These are phyloP conservation scores for Rhytidiadelphus loreus DNA, from an alignment of 225 moss, liverwort and hornwort genomes.

Conservation along the genomic window DNA sequence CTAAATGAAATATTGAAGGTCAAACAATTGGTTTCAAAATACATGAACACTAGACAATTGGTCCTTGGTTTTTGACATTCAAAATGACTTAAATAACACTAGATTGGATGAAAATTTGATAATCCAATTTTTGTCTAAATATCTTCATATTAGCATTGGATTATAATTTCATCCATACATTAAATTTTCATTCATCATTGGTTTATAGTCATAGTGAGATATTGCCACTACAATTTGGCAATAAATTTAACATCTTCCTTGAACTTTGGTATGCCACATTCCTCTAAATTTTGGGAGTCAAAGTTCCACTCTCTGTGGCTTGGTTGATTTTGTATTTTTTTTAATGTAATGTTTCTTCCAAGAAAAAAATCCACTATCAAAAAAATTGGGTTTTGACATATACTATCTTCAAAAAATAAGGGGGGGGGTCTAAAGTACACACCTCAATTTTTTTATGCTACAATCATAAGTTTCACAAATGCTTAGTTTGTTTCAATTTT, in stretches of 20 bases:
- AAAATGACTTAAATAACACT: neutral
- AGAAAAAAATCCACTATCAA: too few relatives aligned
- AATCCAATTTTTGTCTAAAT: neutral
- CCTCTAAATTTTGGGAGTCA: neutral
- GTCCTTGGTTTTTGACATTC: neutral
- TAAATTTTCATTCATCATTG: neutral
- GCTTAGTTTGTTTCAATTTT: neutral
- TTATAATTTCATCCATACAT: neutral
- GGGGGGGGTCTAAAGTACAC: neutral
- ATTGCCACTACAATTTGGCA: neutral
- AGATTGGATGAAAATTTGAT: neutral
- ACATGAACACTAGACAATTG: neutral
- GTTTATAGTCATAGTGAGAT: neutral
- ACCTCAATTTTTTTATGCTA: neutral
- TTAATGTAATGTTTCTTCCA: too few relatives aligned
- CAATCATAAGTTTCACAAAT: neutral
- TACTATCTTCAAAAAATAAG: neutral
- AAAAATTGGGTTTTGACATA: neutral
- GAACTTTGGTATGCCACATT: neutral
- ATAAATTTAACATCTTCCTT: neutral
- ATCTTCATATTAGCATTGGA: neutral
- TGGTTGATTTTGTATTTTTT: too few relatives aligned
- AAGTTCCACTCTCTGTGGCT: neutral
- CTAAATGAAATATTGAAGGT: neutral
- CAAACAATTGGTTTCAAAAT: neutral